Evolutionary conservation across 225 moss, liverwort and hornwort species (phyloP), one percentile per base, ranked within the genome.

Genomic region (Physcomitrium patens): DNA sequence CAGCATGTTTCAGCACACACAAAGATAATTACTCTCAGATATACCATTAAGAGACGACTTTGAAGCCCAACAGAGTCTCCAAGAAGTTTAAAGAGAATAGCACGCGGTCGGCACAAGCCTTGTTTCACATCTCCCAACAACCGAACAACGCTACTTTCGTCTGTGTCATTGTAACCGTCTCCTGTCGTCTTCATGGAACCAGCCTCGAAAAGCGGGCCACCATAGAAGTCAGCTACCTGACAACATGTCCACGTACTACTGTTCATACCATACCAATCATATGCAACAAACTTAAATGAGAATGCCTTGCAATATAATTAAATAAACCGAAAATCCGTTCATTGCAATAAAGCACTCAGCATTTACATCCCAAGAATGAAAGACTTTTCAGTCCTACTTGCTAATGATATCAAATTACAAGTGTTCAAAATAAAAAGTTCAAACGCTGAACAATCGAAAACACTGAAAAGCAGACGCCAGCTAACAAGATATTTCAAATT

Each of bases 211-310:
- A 94, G 78, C 51, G 94, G 94, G 75, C 96, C 96, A 17, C 96
- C 96, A 67, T 96, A 96, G 58, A 94, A 96, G 72, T 96, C 94
- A 52, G 96, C 88, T 42, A 96, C 96, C 96, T 96, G 80, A 65
- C 49, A 72, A 68, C 23, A 75, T 18, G 69, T 14, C 67, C 72
- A 75, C 64, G 26, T 68, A 51, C 65, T 54, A 60, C 52, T 24
- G 60, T 19, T 26, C 18, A 58, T 69, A 65, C 68, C 63, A 75
- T 22, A n/a, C 31, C 57, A 43, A 73, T 22, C 43, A 16, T 24
- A 22, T 12, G 53, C 62, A 52, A n/a, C 54, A 31, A 62, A 72
- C 79, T 58, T 62, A 16, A 68, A 57, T 58, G 51, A 0, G 52
- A 65, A 2, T n/a, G 50, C 20, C 43, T 75, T 43, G 23, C 59